phyloP scores from a whole-genome alignment of 139 green algal species.

The Gonium pectorale region DNA sequence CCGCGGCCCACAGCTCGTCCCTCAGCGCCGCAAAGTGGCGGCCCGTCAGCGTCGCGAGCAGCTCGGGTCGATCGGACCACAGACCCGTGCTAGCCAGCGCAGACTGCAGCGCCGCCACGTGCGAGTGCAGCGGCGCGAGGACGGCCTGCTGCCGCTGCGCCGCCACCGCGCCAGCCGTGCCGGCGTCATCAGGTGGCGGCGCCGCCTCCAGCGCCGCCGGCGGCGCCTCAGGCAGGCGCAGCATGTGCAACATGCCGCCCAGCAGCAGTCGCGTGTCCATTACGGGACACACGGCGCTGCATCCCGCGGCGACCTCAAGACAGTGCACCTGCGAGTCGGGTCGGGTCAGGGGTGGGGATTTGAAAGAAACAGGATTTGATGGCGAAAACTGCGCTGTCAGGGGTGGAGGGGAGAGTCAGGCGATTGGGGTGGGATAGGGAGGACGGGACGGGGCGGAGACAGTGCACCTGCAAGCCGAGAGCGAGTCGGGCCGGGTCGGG shows the following conservation, averaged over 20 bases:
- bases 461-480: no score
- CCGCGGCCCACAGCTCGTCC: background rate
- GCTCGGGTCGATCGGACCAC: constrained; percentile 2
- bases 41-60: background rate
- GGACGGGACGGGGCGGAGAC: no score
- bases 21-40: constrained; percentile 9
- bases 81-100: background rate
- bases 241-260: background rate
- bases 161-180: background rate
- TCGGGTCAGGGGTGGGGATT: no score
- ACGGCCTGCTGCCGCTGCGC: background rate
- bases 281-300: background rate
- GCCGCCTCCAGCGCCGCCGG: background rate
- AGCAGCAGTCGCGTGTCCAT: constrained; percentile 17
- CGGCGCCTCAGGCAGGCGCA: background rate
- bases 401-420: no score
- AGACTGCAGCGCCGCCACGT: background rate
- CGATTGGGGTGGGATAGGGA: no score
- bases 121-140: background rate
- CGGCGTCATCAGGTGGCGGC: background rate
- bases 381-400: no score
- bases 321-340: background rate
- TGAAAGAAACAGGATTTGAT: no score
- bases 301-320: background rate
- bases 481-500: no score